phyloP scores from a whole-genome alignment of 1,284 basidiomycete genomes.

The Cryptococcus wingfieldii region DNA sequence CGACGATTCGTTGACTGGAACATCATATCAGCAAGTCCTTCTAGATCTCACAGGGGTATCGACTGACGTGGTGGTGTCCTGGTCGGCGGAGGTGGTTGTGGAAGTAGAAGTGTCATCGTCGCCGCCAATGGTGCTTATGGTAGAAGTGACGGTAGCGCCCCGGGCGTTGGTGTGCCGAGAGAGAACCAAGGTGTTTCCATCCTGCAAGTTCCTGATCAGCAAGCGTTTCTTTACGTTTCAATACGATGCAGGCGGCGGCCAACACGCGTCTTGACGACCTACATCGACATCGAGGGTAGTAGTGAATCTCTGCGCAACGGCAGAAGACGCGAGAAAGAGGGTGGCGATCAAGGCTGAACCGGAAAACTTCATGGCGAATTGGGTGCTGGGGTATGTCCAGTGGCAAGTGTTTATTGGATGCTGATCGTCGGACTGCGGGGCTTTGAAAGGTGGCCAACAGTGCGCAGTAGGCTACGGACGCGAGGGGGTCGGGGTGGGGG shows the following conservation, averaged over 20 bases:
- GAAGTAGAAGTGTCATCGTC: slow-evolving; percentile 10
- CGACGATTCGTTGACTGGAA: slow-evolving; percentile 12
- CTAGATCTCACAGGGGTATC: neutral
- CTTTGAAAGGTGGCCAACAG: neutral
- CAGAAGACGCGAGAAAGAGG: slow-evolving; percentile 10
- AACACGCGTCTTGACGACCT: slow-evolving; percentile 1
- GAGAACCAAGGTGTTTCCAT: slow-evolving; percentile 33
- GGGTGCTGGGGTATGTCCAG: neutral
- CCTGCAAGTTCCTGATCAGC: slow-evolving; percentile 8
- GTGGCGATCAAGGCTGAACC: slow-evolving; percentile 6
- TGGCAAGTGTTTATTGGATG: neutral
- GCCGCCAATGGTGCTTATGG: slow-evolving; percentile 13
- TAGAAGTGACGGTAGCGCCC: slow-evolving; percentile 21
- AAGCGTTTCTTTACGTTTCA: neutral
- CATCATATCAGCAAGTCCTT: neutral
- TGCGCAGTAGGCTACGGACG: neutral
- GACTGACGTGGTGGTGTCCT: slow-evolving; percentile 18
- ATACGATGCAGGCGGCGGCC: neutral
- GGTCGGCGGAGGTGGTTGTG: slow-evolving; percentile 1
- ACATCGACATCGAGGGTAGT: slow-evolving; percentile 15
- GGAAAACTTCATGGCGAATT: slow-evolving; percentile 5
- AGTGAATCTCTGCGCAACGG: slow-evolving; percentile 8
- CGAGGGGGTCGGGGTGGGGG: neutral
- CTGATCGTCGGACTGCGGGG: neutral
- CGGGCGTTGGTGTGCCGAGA: slow-evolving; percentile 26